Evolutionary conservation across 352 stramenopile species (phyloP), one percentile per base, ranked within the genome.

Genomic region (Pythium guiyangense): DNA sequence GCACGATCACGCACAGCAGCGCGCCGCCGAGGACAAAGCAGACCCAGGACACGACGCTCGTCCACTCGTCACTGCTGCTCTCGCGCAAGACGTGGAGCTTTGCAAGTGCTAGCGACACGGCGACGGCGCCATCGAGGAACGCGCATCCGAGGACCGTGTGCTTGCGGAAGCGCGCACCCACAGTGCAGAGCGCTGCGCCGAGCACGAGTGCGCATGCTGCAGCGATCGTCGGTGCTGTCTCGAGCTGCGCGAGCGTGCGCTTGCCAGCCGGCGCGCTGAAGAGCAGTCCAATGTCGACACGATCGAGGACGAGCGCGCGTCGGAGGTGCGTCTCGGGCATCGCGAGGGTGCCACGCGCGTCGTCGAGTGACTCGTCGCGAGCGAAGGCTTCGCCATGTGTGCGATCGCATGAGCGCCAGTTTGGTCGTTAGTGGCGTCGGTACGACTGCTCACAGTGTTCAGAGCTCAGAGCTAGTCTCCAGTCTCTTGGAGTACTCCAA

Each of bases 11-110:
- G 10, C 59, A 67, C 44, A 66, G 65, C 22, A 75, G 45, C 10
- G 62, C 52, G 22, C 72, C 72, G 14, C 67, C 59, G 9, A 80
- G 46, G 35, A 74, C 59, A 55, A 83, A 83, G n/a, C 55, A 64
- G 3, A 49, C 64, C 73, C 73, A 83, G 29, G 72, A 75, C 18
- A 57, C 59, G 2, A 63, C 60, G 18, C 60, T 59, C 22, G 66
- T 46, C 64, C 64, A 82, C 20, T 61, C 25, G 17, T 59, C n/a
- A 11, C 35, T 22, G 4, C 11, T 22, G 29, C 25, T 17, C 18
- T 35, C 39, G 1, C 39, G 31, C 10, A 70, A 46, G 17, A 62
- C 45, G 31, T 49, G 29, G n/a, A 63, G 20, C 4, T 25, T 14
- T 18, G 63, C 37, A 22, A 74, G 44, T 35, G 57, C n/a, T 4